These are phyloP conservation scores for Stagonosporopsis tanaceti DNA, from an alignment of 2,329 filamentous ascomycete genomes.

Conservation along the genomic window DNA sequence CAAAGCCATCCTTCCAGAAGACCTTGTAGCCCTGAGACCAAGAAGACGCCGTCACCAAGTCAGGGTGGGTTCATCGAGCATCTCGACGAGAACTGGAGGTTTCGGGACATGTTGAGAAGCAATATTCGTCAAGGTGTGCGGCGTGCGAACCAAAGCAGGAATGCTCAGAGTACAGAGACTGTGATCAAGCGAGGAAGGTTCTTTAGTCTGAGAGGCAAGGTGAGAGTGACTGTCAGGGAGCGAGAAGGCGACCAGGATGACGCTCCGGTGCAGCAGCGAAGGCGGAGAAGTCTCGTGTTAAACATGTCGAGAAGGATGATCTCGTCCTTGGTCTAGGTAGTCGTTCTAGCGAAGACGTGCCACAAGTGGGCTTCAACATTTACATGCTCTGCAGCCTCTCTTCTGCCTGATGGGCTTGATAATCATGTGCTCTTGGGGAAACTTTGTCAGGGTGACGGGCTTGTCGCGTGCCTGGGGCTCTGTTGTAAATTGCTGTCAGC, in stretches of 20 bases:
- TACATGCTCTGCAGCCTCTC: too few relatives aligned
- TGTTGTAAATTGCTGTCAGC: neutral
- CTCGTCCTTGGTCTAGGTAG: neutral
- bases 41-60: neutral
- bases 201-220: neutral
- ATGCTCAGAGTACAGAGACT: neutral
- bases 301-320: neutral
- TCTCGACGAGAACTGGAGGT: neutral
- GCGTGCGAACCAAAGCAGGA: neutral
- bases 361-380: too few relatives aligned
- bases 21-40: neutral
- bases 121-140: neutral
- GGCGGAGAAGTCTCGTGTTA: neutral
- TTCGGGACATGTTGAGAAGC: neutral
- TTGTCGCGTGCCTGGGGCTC: too few relatives aligned
- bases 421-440: too few relatives aligned
- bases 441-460: too few relatives aligned
- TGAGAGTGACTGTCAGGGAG: neutral
- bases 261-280: neutral
- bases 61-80: conserved; percentile 4
- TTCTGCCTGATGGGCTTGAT: too few relatives aligned
- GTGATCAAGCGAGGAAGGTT: neutral
- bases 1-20: neutral
- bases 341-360: too few relatives aligned
- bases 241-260: neutral